phyloP scores from a whole-genome alignment of 2,329 filamentous ascomycete species.

The Decorospora gaudefroyi region DNA sequence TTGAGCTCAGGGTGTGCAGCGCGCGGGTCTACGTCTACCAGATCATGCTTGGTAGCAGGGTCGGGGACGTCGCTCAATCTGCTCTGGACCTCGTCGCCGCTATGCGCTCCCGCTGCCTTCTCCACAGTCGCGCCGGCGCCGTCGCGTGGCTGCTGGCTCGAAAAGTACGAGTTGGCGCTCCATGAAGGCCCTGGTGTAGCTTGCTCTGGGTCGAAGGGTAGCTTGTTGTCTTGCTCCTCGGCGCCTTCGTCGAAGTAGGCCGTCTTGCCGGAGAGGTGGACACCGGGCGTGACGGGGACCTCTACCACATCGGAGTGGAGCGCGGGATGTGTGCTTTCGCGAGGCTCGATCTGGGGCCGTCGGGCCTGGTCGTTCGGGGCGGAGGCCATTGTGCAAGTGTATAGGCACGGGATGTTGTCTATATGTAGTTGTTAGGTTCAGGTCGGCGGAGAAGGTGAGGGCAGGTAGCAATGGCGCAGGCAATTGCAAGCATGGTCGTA shows the following conservation, averaged over 20 bases:
- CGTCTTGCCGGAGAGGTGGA: slow-evolving; percentile 43
- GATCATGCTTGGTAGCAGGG: slow-evolving; percentile 46
- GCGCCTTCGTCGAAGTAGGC: slow-evolving; percentile 44
- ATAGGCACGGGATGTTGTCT: slow-evolving; percentile 26
- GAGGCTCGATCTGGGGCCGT: slow-evolving; percentile 32
- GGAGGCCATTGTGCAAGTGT: slow-evolving; percentile 30
- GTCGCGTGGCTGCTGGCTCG: slow-evolving; percentile 27
- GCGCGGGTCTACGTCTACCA: slow-evolving; percentile 58
- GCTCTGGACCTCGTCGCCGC: slow-evolving; percentile 57
- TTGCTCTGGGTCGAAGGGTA: slow-evolving; percentile 40
- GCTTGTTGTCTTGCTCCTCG: slow-evolving; percentile 21
- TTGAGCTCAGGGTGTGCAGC: slow-evolving; percentile 61
- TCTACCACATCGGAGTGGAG: slow-evolving; percentile 47
- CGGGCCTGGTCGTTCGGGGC: slow-evolving; percentile 27
- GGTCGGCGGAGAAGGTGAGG: slow-evolving; percentile 9
- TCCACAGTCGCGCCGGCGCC: slow-evolving; percentile 46
- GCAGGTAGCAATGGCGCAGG: slow-evolving; percentile 11
- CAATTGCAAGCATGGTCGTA: slow-evolving; percentile 11
- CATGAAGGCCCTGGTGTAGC: slow-evolving; percentile 42
- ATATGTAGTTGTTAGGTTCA: slow-evolving; percentile 23
- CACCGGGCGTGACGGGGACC: slow-evolving; percentile 52
- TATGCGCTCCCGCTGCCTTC: slow-evolving; percentile 52
- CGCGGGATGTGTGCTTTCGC: slow-evolving; percentile 45
- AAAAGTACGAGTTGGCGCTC: slow-evolving; percentile 47
- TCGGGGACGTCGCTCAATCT: slow-evolving; percentile 56